These are phyloP conservation scores for Athelia sp. DNA, from an alignment of 1,284 basidiomycete species.

Conservation along the genomic window DNA sequence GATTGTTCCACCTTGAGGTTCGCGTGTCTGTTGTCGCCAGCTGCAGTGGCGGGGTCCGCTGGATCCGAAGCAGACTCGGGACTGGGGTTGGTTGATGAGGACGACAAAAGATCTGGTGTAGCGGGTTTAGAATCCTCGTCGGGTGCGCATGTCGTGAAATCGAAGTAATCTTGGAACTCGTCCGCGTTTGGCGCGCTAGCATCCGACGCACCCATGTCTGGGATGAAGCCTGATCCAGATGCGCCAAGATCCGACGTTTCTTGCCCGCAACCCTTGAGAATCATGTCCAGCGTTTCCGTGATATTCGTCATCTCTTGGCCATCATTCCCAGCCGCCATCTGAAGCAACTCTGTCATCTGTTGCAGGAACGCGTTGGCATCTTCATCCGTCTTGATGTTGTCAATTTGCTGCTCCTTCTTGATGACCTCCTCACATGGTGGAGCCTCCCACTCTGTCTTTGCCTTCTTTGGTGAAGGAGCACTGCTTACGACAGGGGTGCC, in stretches of 20 bases:
- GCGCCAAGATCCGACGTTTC: constrained; percentile 28
- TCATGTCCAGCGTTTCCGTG: constrained; percentile 53
- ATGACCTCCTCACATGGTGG: constrained; percentile 45
- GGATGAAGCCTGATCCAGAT: constrained; percentile 29
- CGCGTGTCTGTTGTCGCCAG: no score
- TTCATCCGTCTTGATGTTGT: constrained; percentile 60
- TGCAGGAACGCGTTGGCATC: constrained; percentile 59
- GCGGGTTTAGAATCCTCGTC: no score
- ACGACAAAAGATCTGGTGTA: no score
- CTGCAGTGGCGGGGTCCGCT: no score
- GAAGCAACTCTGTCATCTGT: constrained; percentile 57
- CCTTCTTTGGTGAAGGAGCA: constrained; percentile 64
- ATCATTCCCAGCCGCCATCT: constrained; percentile 38
- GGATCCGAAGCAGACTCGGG: no score
- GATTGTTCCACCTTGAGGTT: no score
- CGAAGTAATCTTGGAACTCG: no score
- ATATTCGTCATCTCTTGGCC: constrained; percentile 46
- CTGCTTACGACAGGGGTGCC: constrained; percentile 30
- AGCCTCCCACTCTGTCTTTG: constrained; percentile 67
- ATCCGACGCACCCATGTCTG: constrained; percentile 25
- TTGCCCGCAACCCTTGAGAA: constrained; percentile 49
- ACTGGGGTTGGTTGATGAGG: no score
- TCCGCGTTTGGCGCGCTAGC: constrained; percentile 23
- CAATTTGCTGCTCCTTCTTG: constrained; percentile 50
- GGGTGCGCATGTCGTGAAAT: no score